These are phyloP conservation scores for Ambrosia hybrid DNA, from an alignment of 140 eudicot species.

Conservation along the genomic window DNA sequence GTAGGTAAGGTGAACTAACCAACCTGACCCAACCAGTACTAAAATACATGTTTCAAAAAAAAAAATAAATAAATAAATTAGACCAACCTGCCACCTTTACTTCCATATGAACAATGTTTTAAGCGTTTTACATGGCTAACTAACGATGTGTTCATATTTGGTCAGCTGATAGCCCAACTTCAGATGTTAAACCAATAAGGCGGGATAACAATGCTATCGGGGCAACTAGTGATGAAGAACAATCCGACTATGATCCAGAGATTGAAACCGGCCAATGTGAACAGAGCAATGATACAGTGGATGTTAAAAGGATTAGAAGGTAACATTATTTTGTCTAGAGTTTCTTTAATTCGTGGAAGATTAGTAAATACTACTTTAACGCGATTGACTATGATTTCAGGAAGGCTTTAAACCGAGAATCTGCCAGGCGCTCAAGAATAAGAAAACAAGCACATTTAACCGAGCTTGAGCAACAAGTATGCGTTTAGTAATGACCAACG, in stretches of 20 bases:
- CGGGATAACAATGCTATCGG: conserved; percentile 50
- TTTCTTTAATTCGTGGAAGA: conserved; percentile 8
- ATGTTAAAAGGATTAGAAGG: conserved; percentile 68
- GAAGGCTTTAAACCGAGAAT: conserved; percentile 87
- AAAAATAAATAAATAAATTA: no score
- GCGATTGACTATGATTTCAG: conserved; percentile 11
- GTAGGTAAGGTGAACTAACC: no score
- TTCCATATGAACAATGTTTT: background rate
- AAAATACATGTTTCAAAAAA: background rate
- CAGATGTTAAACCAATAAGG: conserved; percentile 52
- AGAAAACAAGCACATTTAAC: conserved; percentile 75
- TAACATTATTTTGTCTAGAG: conserved; percentile 6
- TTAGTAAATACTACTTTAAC: background rate
- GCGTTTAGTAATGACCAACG: background rate
- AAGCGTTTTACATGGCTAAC: conserved; percentile 1
- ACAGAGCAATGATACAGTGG: conserved; percentile 63
- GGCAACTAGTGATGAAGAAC: conserved; percentile 72
- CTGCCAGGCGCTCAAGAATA: conserved; percentile 91
- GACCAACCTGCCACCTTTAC: background rate
- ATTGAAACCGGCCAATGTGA: conserved; percentile 78
- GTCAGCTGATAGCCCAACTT: conserved; percentile 78
- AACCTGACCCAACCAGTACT: no score
- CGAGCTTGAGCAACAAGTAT: conserved; percentile 86
- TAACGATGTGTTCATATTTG: conserved; percentile 17
- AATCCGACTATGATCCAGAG: conserved; percentile 77